phyloP scores from a whole-genome alignment of 257 asterid genomes.

The Solanum peruvianum region DNA sequence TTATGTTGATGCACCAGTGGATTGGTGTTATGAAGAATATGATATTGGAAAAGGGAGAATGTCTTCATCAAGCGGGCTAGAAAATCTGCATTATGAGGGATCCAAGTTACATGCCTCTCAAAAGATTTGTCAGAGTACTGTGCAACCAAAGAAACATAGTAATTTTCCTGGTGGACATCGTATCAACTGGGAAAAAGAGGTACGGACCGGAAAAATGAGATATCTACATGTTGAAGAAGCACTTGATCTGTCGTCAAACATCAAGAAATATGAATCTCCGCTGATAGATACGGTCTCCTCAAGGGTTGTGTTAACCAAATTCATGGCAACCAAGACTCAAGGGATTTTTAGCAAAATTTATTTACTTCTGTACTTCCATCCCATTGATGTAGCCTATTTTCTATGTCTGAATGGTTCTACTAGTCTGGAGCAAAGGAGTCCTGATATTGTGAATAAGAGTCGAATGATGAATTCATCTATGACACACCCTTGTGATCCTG shows the following conservation, averaged over 20 bases:
- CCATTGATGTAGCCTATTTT: too few relatives aligned
- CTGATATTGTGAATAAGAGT: too few relatives aligned
- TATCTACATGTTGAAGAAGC: not conserved
- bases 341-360: too few relatives aligned
- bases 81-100: not conserved
- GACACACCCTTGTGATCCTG: too few relatives aligned
- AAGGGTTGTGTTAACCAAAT: not conserved
- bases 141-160: not conserved
- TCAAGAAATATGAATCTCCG: not conserved
- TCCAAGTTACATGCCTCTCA: not conserved
- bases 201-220: too few relatives aligned
- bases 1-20: not conserved
- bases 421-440: too few relatives aligned
- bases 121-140: not conserved
- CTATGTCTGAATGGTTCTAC: too few relatives aligned
- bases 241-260: not conserved
- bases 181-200: not conserved
- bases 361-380: too few relatives aligned
- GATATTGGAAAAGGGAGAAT: not conserved
- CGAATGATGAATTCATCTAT: too few relatives aligned
- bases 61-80: not conserved
- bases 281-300: too few relatives aligned
- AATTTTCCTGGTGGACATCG: not conserved
- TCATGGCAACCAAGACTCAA: not conserved
- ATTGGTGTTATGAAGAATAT: not conserved